Conservation (phyloP, 2,329 filamentous ascomycete genomes). For the Pseudogymnoascus sp. region DNA sequence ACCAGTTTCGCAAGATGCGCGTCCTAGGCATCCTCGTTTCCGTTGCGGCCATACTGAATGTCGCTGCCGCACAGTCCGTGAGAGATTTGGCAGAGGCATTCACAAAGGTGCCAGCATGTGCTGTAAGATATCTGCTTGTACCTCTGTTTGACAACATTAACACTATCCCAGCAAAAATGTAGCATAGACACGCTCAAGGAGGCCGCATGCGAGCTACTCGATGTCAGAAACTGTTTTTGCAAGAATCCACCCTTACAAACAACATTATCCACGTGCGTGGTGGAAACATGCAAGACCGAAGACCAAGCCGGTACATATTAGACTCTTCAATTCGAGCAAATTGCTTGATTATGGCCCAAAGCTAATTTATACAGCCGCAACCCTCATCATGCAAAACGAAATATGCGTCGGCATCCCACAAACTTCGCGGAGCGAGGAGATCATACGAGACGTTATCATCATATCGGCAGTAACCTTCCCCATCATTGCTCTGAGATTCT, state of each 20-base stretch:
- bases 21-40: not conserved
- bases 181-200: not conserved
- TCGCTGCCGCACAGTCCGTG: not conserved
- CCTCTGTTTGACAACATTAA: not conserved
- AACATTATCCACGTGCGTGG: slow-evolving; percentile 12
- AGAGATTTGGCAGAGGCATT: not conserved
- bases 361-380: not conserved
- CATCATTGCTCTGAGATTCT: slow-evolving; percentile 14
- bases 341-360: not conserved
- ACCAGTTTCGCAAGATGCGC: slow-evolving; percentile 5
- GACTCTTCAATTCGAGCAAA: not conserved
- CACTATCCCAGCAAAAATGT: not conserved
- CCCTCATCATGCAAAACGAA: slow-evolving; percentile 12
- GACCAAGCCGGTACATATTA: slow-evolving; percentile 15
- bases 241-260: slow-evolving; percentile 13
- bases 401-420: slow-evolving; percentile 15
- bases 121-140: not conserved
- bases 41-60: not conserved
- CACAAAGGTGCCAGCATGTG: slow-evolving; percentile 5
- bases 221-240: slow-evolving; percentile 16
- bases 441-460: slow-evolving; percentile 13
- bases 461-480: slow-evolving; percentile 15
- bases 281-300: slow-evolving; percentile 12
- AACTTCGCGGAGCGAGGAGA: slow-evolving; percentile 13
- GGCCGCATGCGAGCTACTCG: not conserved